Base-by-base conservation (phyloP, 2,329 filamentous ascomycete genomes). In the Microsporum ferrugineum region DNA sequence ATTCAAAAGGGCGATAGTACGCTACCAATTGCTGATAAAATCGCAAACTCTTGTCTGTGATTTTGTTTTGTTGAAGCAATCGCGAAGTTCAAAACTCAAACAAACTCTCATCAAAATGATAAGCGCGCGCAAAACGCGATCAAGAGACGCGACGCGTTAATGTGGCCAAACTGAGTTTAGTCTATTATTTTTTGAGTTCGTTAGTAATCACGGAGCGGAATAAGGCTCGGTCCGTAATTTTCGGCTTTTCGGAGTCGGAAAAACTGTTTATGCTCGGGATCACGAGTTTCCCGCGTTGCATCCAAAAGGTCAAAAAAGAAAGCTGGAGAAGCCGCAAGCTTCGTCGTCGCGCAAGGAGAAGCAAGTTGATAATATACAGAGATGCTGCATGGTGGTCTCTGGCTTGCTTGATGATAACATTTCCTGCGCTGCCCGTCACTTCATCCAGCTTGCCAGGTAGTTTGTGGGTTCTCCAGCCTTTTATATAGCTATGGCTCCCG, bases 401-500 rank as follows among this genome's bases (percentile, higher is more conserved):
- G 31, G 51, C 31, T 7, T 55, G 12, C 8, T 34, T 55, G 31
- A 55, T 36, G 31, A 17, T 31, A 34, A 14, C n/a, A 8, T 8
- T 12, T 23, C 6, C 10, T 36, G 31, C n/a, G 51, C 51, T 6
- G 31, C 0, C 2, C 8, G 4, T 36, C 12, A 17, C 2, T 12
- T 36, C 8, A 5, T 34, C 51, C 31, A 36, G 45, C 23, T 33
- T 27, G 27, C 12, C 17, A 6, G 3, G 14, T 17, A 12, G 0
- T 56, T 38, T 36, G 36, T 36, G 12, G 36, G n/a, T 17, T 51
- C 36, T 59, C 41, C 2, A 23, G 29, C 60, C 62, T 33, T 57
- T 29, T 58, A 59, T 58, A 57, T 65, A 66, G 63, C 66, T 64
- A 77, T 77, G 75, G 73, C 73, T 61, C 72, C 73, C 63, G 62